These are phyloP conservation scores for Dichomitus squalens DNA, from an alignment of 1,284 basidiomycete species.

Conservation along the genomic window DNA sequence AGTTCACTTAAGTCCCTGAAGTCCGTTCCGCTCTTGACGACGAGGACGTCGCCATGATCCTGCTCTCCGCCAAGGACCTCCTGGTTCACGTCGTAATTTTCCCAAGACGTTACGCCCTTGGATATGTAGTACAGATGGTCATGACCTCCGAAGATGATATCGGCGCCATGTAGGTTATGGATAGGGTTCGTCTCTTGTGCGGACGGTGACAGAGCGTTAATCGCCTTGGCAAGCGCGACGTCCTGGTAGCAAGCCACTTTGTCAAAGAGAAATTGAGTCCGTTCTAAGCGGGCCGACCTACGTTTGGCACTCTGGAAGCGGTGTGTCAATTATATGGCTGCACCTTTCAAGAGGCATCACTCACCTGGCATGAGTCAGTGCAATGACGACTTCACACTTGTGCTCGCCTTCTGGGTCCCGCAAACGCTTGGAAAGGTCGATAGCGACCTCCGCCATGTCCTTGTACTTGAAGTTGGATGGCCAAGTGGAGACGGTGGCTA, in stretches of 20 bases:
- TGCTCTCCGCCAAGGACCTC: constrained; percentile 71
- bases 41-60: constrained; percentile 72
- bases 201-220: constrained; percentile 61
- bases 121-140: constrained; percentile 89
- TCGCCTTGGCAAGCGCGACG: constrained; percentile 63
- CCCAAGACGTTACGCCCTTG: constrained; percentile 74
- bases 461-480: constrained; percentile 71
- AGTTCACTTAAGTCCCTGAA: constrained; percentile 87
- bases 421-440: constrained; percentile 68
- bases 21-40: constrained; percentile 90
- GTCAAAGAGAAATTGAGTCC: not conserved
- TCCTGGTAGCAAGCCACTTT: constrained; percentile 51
- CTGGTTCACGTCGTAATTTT: constrained; percentile 62
- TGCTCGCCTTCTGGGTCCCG: constrained; percentile 72
- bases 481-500: constrained; percentile 83
- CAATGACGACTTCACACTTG: constrained; percentile 79
- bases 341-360: constrained; percentile 1
- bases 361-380: constrained; percentile 77
- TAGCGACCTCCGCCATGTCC: constrained; percentile 67
- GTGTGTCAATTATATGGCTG: not conserved
- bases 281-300: constrained; percentile 7
- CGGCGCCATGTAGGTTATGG: constrained; percentile 71
- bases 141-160: constrained; percentile 88
- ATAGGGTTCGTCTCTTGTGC: constrained; percentile 49
- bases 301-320: constrained; percentile 32